Base-by-base conservation (phyloP, 148 eudicot genomes). In the Diospyros kaki region DNA sequence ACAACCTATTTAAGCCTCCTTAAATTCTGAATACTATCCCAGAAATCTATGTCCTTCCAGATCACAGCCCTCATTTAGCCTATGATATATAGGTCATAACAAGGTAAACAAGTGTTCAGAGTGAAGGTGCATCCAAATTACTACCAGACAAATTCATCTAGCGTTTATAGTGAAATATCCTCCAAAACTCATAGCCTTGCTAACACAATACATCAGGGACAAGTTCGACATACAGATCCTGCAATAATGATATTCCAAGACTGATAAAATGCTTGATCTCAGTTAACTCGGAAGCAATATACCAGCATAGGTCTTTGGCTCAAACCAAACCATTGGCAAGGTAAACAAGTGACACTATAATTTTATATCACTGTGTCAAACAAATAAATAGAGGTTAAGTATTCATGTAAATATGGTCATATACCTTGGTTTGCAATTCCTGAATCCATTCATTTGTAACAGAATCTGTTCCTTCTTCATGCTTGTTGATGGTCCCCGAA, bases 401-500 rank as follows among this genome's bases (percentile, higher is more conserved):
- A 45, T 18, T 73, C 7, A 28, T 4, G 9, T 38, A 12, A 15
- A 73, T 5, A 28, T 4, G 41, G 45, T 63, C 18, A n/a, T n/a
- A 42, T 74, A 65, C 77, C 78, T 58, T 50, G 46, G 12, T 3
- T 7, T 40, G 66, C 2, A 53, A 69, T 48, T 53, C 45, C 58
- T 60, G 73, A 59, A 58, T 42, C 48, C 43, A 9, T 68, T 68
- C 41, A 51, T 67, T 60, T 61, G 62, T 79, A 41, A 58, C 17
- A 2, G 62, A 2, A 15, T 60, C 1, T 59, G 68, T 52, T 40
- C 76, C 43, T 38, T 76, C 77, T n/a, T 8, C 60, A 46, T 74
- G 72, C 44, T 66, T 52, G 66, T 69, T 17, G 17, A 51, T 50
- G 39, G 73, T 74, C 64, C 39, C 40, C 52, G 74, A 74, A 58